Percentiles rank a stretch among this genome's conserved stretches.
Conservation (phyloP, 495 filamentous ascomycete genomes). For the Immersiella caudata region DNA sequence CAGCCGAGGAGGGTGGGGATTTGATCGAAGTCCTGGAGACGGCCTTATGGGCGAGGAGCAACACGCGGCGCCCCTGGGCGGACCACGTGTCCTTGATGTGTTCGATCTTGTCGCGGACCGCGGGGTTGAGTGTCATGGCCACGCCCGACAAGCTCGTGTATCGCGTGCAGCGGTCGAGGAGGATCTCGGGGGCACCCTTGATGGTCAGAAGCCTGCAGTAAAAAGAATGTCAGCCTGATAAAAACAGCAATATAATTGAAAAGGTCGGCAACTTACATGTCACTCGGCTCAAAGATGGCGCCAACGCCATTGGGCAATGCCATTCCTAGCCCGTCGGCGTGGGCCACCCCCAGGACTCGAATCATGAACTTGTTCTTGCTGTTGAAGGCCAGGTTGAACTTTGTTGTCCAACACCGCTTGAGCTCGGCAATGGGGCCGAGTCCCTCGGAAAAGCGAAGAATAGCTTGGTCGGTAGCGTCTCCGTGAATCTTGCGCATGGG, state of each 20-base stretch:
- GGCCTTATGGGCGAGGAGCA: constrained; percentile 64
- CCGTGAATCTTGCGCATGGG: constrained; percentile 63
- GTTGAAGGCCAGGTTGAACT: constrained; percentile 73
- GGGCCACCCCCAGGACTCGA: constrained; percentile 41
- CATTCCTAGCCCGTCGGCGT: constrained; percentile 39
- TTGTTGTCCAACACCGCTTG: constrained; percentile 55
- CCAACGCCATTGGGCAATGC: constrained; percentile 43
- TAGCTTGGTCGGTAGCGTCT: constrained; percentile 72
- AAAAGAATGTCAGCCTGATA: no score
- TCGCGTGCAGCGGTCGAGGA: constrained; percentile 58
- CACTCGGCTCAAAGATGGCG: constrained; percentile 40
- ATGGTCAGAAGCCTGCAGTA: constrained; percentile 53
- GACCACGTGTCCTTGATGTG: constrained; percentile 63
- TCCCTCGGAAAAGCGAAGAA: constrained; percentile 66
- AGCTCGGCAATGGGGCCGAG: constrained; percentile 55
- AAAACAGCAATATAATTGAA: no score
- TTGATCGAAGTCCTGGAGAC: constrained; percentile 43
- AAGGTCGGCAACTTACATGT: constrained; percentile 40
- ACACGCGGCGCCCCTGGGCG: constrained; percentile 63
- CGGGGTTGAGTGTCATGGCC: constrained; percentile 43
- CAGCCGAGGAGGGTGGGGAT: constrained; percentile 40
- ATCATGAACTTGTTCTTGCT: constrained; percentile 81
- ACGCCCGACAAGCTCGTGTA: constrained; percentile 53
- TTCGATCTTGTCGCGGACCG: constrained; percentile 47
- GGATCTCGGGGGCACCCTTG: constrained; percentile 67